Evolutionary conservation across 2,329 filamentous ascomycete genomes (phyloP), one percentile per base, ranked within the genome.

Genomic region (Phoma sp.): DNA sequence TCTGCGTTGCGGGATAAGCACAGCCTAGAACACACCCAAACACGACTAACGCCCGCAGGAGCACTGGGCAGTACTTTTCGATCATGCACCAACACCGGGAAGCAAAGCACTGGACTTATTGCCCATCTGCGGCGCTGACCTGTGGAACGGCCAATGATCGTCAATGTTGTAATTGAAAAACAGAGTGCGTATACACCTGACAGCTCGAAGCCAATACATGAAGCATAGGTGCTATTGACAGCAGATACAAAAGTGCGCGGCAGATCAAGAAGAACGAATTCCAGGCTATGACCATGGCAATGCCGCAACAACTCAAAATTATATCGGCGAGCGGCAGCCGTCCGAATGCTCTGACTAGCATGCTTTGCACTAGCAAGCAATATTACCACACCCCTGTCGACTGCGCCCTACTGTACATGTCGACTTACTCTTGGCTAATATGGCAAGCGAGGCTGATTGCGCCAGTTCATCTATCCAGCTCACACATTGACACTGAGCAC

Each of bases 401-500:
- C 39, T 46, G 45, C 23, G 28, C 45, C 45, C 20, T 14, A 43
- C 5, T 7, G 5, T 25, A 25, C 23, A 25, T 40, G 21, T 36
- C 34, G 38, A 33, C 40, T 49, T 49, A 36, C 33, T 43, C 45
- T 49, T 49, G 45, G 45, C 45, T 46, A 49, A 40, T 40, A 54
- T 48, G 17, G 45, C 45, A 54, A 45, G 23, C 34, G 20, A 32
- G 17, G 37, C 39, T 36, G 7, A 29, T 20, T 40, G n/a, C 40
- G 39, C 23, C 6, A 15, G 5, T 18, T 46, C 21, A 39, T 54
- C 23, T 49, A 39, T 37, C n/a, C 32, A 48, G 39, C 38, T 47
- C 26, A 29, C 15, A 37, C 11, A 12, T 7, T 1, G 9, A 36
- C 9, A 43, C 18, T 21, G 21, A 20, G 23, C 4, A 17, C 23